Evolutionary conservation across 495 filamentous ascomycete species (phyloP), one percentile per base, ranked within the genome.

Genomic region (Hypoxylon trugodes): DNA sequence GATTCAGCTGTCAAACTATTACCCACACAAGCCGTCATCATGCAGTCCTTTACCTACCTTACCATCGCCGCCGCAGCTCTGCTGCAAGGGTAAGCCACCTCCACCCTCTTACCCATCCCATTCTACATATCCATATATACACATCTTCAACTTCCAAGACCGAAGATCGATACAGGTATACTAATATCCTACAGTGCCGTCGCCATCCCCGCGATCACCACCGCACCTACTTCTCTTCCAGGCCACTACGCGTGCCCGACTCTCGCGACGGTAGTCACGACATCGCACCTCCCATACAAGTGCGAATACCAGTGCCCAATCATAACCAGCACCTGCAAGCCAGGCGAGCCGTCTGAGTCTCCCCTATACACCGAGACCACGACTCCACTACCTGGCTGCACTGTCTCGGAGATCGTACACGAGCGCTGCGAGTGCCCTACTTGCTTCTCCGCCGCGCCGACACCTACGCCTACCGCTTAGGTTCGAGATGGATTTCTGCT

Each of bases 11-110:
- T 28, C 28, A 35, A 28, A 43, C 28, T 16, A 24, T 28, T 28
- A 51, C 32, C 13, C 21, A 42, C 24, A 48, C 37, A 28, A 36
- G 21, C 32, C 58, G n/a, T n/a, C n/a, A 53, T 26, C 24, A 61
- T 61, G 59, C 49, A 54, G 41, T 49, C 36, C 13, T 33, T 49
- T 26, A 45, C 35, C 15, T 30, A 33, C 19, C 35, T 61, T 16
- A 30, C 59, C 26, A 10, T 61, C 33, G 49, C 50, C 22, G 42
- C n/a, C 41, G 49, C 49, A 3, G 50, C 59, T 13, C 41, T 61
- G 13, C 42, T 61, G 7, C 42, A 54, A 24, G 59, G 59, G 59
- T 61, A 48, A 54, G 59, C 25, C 33, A 32, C 25, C n/a, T 25
- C 4, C 28, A 30, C 43, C 10, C 25, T 7, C 16, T 30, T 12